phyloP scores from a whole-genome alignment of 345 rosid genomes.

The Gossypium longicalyx region DNA sequence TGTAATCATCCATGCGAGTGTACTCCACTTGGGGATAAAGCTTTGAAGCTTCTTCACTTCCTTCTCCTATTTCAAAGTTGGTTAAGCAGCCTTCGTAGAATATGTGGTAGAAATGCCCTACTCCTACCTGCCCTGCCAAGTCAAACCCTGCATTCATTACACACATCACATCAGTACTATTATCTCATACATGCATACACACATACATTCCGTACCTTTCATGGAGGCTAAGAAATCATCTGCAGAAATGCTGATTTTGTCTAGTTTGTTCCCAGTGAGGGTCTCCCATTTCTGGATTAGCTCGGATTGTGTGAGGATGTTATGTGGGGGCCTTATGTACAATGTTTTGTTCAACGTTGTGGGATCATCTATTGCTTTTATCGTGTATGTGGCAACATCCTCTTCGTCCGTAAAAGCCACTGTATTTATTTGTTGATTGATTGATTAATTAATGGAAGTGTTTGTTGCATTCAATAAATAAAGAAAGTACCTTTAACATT shows the following conservation, averaged over 20 bases:
- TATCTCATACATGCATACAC: neutral
- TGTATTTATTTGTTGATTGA: conserved; percentile 6
- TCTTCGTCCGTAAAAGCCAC: conserved; percentile 65
- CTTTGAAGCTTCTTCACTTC: conserved; percentile 61
- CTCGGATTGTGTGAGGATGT: conserved; percentile 54
- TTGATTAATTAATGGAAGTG: too few relatives aligned
- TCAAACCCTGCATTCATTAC: conserved; percentile 40
- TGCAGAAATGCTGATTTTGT: conserved; percentile 40
- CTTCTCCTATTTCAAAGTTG: conserved; percentile 59
- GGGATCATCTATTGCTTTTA: conserved; percentile 64
- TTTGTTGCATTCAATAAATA: too few relatives aligned
- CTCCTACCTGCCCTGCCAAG: conserved; percentile 50
- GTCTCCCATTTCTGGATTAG: conserved; percentile 69
- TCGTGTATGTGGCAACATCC: conserved; percentile 58
- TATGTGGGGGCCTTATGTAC: conserved; percentile 48
- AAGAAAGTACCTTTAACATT: conserved; percentile 53
- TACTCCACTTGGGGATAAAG: conserved; percentile 76
- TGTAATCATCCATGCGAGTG: conserved; percentile 61
- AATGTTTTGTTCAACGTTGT: conserved; percentile 62
- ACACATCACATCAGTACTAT: neutral
- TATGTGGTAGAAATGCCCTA: conserved; percentile 80
- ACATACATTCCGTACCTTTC: conserved; percentile 32
- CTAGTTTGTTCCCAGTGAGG: conserved; percentile 37
- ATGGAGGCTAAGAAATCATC: conserved; percentile 58
- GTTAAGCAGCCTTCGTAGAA: conserved; percentile 81